Percentiles rank a stretch among this genome's conserved stretches.
phyloP scores from a whole-genome alignment of 176 grass and related monocot species.

The Eragrostis curvula region DNA sequence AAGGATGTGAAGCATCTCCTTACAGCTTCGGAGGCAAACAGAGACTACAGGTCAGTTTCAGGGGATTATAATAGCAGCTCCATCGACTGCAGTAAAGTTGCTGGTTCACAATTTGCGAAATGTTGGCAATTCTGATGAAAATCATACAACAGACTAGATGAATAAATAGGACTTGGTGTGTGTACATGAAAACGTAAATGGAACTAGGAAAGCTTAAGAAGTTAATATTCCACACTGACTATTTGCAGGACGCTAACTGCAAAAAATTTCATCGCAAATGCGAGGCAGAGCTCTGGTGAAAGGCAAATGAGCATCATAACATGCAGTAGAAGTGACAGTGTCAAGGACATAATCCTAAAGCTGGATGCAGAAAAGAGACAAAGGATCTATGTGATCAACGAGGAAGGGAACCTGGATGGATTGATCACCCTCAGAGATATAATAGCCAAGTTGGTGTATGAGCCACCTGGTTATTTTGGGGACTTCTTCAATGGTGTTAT shows the following conservation, averaged over 20 bases:
- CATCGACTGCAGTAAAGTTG: neutral
- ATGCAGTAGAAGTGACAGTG: slow-evolving; percentile 60
- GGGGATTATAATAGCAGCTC: neutral
- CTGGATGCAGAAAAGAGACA: slow-evolving; percentile 77
- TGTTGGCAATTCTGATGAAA: neutral
- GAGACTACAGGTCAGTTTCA: slow-evolving; percentile 76
- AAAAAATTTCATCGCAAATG: slow-evolving; percentile 63
- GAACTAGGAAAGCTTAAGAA: no score
- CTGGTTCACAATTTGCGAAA: neutral
- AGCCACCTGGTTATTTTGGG: slow-evolving; percentile 80
- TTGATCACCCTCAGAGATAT: slow-evolving; percentile 86
- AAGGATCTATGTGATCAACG: slow-evolving; percentile 67
- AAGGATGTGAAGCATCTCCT: slow-evolving; percentile 96
- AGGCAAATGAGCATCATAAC: slow-evolving; percentile 65
- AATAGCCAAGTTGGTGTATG: slow-evolving; percentile 85
- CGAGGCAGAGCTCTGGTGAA: slow-evolving; percentile 47
- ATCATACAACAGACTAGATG: neutral
- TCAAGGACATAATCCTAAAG: slow-evolving; percentile 77
- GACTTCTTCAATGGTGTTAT: slow-evolving; percentile 94
- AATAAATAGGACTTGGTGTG: no score
- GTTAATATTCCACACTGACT: neutral
- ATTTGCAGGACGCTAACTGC: slow-evolving; percentile 61
- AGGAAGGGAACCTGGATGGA: slow-evolving; percentile 61
- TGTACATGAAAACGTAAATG: no score
- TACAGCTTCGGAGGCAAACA: slow-evolving; percentile 67